Conservation (phyloP, 2,329 filamentous ascomycete species). For the Aureobasidium sp. region DNA sequence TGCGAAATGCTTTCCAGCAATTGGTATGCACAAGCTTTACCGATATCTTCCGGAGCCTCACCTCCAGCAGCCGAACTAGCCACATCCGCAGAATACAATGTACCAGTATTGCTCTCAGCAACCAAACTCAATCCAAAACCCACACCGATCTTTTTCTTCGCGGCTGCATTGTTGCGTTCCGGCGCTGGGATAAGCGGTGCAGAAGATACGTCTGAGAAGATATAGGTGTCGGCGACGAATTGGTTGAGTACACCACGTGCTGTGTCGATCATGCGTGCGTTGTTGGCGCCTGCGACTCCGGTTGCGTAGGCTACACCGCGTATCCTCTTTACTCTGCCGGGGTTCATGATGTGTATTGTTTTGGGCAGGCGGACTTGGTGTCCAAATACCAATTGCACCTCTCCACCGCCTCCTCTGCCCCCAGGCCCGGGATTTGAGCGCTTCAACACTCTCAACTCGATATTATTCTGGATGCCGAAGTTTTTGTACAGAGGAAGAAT, state of each 20-base stretch:
- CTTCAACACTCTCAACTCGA: constrained; percentile 75
- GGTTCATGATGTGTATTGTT: constrained; percentile 78
- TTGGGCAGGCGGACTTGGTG: constrained; percentile 90
- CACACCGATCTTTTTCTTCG: constrained; percentile 59
- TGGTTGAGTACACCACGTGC: constrained; percentile 81
- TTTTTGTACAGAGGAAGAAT: constrained; percentile 81
- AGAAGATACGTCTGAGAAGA: constrained; percentile 61
- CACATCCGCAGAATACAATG: constrained; percentile 81
- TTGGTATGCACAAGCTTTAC: constrained; percentile 79
- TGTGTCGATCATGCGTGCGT: constrained; percentile 87
- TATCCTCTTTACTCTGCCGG: constrained; percentile 79
- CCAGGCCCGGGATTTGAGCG: constrained; percentile 68
- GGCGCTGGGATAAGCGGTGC: constrained; percentile 56
- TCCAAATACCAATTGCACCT: constrained; percentile 89
- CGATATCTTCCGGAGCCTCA: constrained; percentile 80
- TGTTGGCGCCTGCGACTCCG: constrained; percentile 86
- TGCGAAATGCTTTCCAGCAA: constrained; percentile 72
- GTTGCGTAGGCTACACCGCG: constrained; percentile 90
- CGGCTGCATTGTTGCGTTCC: constrained; percentile 54
- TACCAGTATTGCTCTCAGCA: constrained; percentile 81
- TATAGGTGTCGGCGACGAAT: constrained; percentile 79
- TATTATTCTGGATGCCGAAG: constrained; percentile 79
- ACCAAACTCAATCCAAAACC: constrained; percentile 88
- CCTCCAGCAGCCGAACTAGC: constrained; percentile 67
- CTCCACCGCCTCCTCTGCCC: constrained; percentile 73